Percentiles rank a stretch among this genome's conserved stretches.
Evolutionary conservation across 768 basidiomycete genomes (phyloP).

Genomic region (Tremella mesenterica): DNA sequence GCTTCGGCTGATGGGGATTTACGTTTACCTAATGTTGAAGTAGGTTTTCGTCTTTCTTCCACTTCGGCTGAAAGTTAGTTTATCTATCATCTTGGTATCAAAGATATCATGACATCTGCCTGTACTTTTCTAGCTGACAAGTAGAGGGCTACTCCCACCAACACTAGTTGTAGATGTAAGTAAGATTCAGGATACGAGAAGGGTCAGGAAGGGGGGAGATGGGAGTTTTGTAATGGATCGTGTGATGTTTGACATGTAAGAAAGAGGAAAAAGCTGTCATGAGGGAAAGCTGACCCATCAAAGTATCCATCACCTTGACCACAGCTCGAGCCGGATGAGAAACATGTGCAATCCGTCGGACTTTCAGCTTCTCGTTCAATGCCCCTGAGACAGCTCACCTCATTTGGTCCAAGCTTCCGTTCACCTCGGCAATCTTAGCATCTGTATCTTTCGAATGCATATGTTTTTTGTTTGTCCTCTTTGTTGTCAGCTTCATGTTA

Average conservation of each 20-base stretch:
- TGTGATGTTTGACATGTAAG: too few species aligned
- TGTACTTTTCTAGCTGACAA: too few species aligned
- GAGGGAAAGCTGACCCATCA: slow-evolving; percentile 37
- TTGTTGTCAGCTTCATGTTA: too few species aligned
- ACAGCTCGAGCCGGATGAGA: slow-evolving; percentile 42
- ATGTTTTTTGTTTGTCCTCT: slow-evolving; percentile 23
- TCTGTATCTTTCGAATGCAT: slow-evolving; percentile 33
- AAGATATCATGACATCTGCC: too few species aligned
- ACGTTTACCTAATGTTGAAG: slow-evolving; percentile 30
- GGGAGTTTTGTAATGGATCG: too few species aligned
- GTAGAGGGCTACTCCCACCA: too few species aligned
- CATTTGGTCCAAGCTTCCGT: slow-evolving; percentile 40
- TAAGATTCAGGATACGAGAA: too few species aligned
- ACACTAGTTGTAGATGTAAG: too few species aligned
- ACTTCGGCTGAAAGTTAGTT: slow-evolving; percentile 33
- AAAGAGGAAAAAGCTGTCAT: not conserved
- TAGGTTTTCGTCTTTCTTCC: slow-evolving; percentile 32
- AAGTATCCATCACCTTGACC: slow-evolving; percentile 42
- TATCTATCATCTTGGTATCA: slow-evolving; percentile 1
- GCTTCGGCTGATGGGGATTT: slow-evolving; percentile 15
- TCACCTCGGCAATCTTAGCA: slow-evolving; percentile 38
- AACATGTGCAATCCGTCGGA: slow-evolving; percentile 33
- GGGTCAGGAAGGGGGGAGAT: too few species aligned
- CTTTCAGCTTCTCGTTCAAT: not conserved
- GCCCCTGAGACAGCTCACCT: slow-evolving; percentile 13